phyloP scores from a whole-genome alignment of 1,284 basidiomycete genomes.

The Calocybe gambosa region DNA sequence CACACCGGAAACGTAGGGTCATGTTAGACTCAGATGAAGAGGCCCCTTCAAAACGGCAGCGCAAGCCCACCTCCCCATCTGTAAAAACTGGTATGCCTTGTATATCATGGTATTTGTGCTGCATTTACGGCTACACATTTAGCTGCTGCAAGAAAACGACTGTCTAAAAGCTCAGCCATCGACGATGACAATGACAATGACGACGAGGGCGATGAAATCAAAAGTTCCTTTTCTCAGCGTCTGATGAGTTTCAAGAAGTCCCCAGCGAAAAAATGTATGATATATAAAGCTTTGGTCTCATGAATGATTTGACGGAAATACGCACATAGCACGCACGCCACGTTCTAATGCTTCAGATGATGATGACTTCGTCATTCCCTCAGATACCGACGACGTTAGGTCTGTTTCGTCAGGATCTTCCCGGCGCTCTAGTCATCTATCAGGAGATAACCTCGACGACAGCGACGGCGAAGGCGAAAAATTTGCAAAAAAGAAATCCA shows the following conservation, averaged over 20 bases:
- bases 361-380: slow-evolving; percentile 62
- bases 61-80: slow-evolving; percentile 24
- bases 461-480: slow-evolving; percentile 28
- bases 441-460: slow-evolving; percentile 29
- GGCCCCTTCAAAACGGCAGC: slow-evolving; percentile 27
- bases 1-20: slow-evolving; percentile 60
- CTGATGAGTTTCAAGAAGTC: slow-evolving; percentile 64
- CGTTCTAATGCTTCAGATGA: slow-evolving; percentile 38
- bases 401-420: slow-evolving; percentile 41
- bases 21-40: slow-evolving; percentile 67
- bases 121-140: too few species aligned
- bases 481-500: slow-evolving; percentile 13
- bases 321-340: slow-evolving; percentile 29
- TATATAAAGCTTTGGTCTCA: slow-evolving; percentile 1
- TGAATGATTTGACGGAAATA: background rate
- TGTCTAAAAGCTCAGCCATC: slow-evolving; percentile 30
- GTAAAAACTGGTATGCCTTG: slow-evolving; percentile 21
- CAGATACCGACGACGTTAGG: slow-evolving; percentile 48
- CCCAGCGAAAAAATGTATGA: slow-evolving; percentile 44
- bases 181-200: slow-evolving; percentile 45
- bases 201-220: slow-evolving; percentile 30
- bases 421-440: slow-evolving; percentile 34
- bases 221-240: slow-evolving; percentile 47
- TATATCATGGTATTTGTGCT: too few species aligned
- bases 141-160: too few species aligned